Base-by-base conservation (phyloP, 495 filamentous ascomycete species). In the Clavariopsis aquatica region DNA sequence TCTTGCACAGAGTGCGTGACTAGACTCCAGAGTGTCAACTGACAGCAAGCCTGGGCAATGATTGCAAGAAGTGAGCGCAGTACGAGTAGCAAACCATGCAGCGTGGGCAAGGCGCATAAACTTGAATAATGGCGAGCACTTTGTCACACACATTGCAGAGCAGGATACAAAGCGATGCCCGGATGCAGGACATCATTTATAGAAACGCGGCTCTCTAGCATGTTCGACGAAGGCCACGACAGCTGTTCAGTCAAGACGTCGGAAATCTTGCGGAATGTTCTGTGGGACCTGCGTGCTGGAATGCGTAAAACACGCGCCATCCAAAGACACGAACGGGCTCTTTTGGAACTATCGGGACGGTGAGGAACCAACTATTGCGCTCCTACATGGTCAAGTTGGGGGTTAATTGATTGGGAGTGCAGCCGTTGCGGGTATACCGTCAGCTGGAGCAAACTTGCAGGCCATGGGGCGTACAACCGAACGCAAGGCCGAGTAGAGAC, bases 31-130 rank as follows among this genome's bases (percentile, higher is more conserved):
- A 38, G 38, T 24, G 54, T 60, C 49, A 65, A 60, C 34, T 54
- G 55, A 45, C 62, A 58, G 54, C 36, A 38, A 31, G 29, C 4
- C 23, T 4, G 36, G 17, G 6, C 8, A 66, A 24, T 22, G 27
- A 51, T 34, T 54, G 26, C 17, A 28, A 49, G 15, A 38, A 49
- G 20, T 23, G 31, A 22, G 3, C 2, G 57, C 61, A 23, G 19
- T 36, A 52, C 49, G 24, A 34, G 26, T 60, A 66, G 64, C 64
- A 61, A 66, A 61, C 64, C 19, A 49, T 60, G 27, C 26, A 36
- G 51, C 6, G 19, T 29, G 38, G 13, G 29, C 12, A 51, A 54
- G 29, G 56, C 19, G 45, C 29, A 49, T 26, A 4, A 29, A 31
- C 28, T 52, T 36, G 29, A 22, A 1, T 52, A 31, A 53, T 46